phyloP scores from a whole-genome alignment of 306 rosid genomes.

The Corylus avellana region DNA sequence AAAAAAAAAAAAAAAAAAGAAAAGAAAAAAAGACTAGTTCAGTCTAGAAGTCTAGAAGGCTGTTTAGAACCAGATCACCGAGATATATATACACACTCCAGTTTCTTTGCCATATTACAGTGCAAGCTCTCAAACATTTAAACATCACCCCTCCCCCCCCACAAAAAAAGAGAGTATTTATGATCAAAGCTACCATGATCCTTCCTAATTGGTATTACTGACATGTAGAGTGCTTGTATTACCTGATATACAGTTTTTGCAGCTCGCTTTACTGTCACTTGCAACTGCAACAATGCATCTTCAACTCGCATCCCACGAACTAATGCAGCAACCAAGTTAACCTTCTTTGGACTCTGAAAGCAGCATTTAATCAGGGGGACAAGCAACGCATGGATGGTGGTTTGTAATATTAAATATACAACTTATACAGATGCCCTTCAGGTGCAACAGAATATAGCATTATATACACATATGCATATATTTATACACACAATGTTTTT shows the following conservation, averaged over 20 bases:
- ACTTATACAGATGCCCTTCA: neutral
- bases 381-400: neutral
- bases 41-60: slow-evolving; percentile 8
- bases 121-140: neutral
- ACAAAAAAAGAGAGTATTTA: neutral
- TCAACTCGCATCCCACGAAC: slow-evolving; percentile 99
- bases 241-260: slow-evolving; percentile 94
- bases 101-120: neutral
- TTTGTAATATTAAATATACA: neutral
- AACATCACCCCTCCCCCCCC: neutral
- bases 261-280: slow-evolving; percentile 86
- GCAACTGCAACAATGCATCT: slow-evolving; percentile 91
- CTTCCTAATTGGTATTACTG: slow-evolving; percentile 3
- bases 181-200: slow-evolving; percentile 3
- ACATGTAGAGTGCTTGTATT: slow-evolving; percentile 23
- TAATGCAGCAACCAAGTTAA: slow-evolving; percentile 91
- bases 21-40: neutral
- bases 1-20: neutral
- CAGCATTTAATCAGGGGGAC: neutral
- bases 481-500: neutral
- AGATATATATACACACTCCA: neutral
- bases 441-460: neutral
- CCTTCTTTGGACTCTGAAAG: slow-evolving; percentile 86
- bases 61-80: neutral
- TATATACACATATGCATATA: too few species aligned